Conservation (phyloP, 495 filamentous ascomycete genomes). For the Aspergillus panamensis region DNA sequence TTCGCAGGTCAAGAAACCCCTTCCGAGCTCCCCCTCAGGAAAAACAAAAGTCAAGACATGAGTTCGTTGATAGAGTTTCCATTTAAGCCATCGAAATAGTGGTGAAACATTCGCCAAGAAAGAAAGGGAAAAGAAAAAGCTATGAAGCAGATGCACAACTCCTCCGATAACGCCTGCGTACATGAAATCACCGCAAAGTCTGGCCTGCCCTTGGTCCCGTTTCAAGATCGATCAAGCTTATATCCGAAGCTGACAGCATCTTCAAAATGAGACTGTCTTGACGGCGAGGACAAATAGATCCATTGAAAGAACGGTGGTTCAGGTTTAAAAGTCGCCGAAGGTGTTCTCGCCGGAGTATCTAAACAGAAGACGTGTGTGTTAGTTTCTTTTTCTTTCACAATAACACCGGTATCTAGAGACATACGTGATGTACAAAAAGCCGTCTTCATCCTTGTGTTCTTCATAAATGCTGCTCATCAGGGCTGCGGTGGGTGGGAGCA, state of each 20-base stretch:
- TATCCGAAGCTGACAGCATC: slow-evolving; percentile 3
- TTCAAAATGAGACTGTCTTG: slow-evolving; percentile 12
- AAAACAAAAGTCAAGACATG: slow-evolving; percentile 1
- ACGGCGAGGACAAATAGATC: slow-evolving; percentile 18
- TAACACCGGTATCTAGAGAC: slow-evolving; percentile 19
- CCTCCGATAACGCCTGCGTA: slow-evolving; percentile 27
- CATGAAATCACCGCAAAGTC: slow-evolving; percentile 19
- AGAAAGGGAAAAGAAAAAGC: slow-evolving; percentile 12
- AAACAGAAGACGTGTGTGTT: slow-evolving; percentile 30
- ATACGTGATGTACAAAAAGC: slow-evolving; percentile 58
- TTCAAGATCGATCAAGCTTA: slow-evolving; percentile 12
- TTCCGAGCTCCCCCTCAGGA: neutral
- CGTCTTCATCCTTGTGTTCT: slow-evolving; percentile 81
- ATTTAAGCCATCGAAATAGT: slow-evolving; percentile 19
- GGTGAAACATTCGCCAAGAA: slow-evolving; percentile 4
- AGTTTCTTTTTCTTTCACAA: slow-evolving; percentile 23
- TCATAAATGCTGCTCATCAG: slow-evolving; percentile 99
- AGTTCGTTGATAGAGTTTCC: slow-evolving; percentile 11
- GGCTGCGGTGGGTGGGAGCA: slow-evolving; percentile 91
- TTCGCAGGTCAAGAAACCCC: neutral
- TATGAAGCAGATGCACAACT: slow-evolving; percentile 19
- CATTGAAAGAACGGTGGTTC: slow-evolving; percentile 16
- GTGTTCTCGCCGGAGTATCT: slow-evolving; percentile 99
- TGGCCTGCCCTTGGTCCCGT: slow-evolving; percentile 17
- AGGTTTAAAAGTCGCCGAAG: slow-evolving; percentile 63